Conservation (phyloP, 805 yeast genomes). For the Ogataea trehalophila region DNA sequence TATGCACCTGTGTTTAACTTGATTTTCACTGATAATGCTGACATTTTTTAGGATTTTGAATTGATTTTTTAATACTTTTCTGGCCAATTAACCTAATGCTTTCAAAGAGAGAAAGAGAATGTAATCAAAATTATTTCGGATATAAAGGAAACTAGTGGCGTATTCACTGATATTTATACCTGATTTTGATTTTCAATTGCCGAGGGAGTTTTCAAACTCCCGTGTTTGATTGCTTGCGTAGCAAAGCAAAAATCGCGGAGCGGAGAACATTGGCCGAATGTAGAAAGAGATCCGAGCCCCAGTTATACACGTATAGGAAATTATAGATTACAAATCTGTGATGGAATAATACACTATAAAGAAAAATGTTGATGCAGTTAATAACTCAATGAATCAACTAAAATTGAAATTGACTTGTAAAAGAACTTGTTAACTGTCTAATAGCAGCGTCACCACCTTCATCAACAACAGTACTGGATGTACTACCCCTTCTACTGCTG, state of each 20-base stretch:
- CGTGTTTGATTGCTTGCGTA: too few relatives aligned
- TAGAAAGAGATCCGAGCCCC: neutral
- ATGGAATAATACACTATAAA: too few relatives aligned
- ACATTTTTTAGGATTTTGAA: slow-evolving; percentile 6
- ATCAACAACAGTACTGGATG: neutral
- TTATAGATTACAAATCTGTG: neutral
- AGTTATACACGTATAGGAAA: neutral
- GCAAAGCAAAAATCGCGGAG: too few relatives aligned
- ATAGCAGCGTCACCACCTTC: slow-evolving; percentile 24
- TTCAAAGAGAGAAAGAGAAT: too few relatives aligned
- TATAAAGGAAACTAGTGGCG: too few relatives aligned
- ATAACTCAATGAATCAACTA: neutral
- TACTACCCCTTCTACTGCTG: slow-evolving; percentile 1
- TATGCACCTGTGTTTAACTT: slow-evolving; percentile 56
- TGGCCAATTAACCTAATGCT: too few relatives aligned
- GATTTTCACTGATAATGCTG: slow-evolving; percentile 16
- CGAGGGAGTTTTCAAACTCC: too few relatives aligned
- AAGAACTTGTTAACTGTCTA: slow-evolving; percentile 7
- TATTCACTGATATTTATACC: too few relatives aligned
- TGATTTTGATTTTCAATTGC: too few relatives aligned
- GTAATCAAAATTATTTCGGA: too few relatives aligned
- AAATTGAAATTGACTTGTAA: slow-evolving; percentile 12
- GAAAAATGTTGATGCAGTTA: neutral
- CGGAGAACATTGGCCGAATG: too few relatives aligned
- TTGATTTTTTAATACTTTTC: too few relatives aligned